Base-by-base conservation (phyloP, 2,329 filamentous ascomycete genomes). In the Purpureocillium takamizusanense region DNA sequence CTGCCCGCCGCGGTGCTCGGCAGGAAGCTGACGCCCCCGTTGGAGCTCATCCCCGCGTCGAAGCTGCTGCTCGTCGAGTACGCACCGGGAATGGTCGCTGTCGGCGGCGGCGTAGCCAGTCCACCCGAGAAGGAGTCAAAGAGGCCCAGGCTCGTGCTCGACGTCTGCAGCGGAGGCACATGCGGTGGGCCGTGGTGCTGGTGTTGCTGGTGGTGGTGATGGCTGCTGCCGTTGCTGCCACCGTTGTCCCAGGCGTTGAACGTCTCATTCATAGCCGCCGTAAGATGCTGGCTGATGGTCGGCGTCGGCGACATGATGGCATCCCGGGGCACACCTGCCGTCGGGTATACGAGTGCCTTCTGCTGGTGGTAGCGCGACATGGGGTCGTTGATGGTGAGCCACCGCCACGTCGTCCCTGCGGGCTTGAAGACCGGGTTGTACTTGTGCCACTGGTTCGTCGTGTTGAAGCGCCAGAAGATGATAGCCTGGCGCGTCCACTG, bases 391-490 rank as follows among this genome's bases (percentile, higher is more conserved):
- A 76, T 69, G 10, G 73, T 77, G 40, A 82, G 57, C 63, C 78
- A 81, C 17, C 74, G 66, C 78, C 77, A 81, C 29, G 67, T 70
- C 2, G 75, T 76, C 13, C 70, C 71, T 2, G 70, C 65, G 4
- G 68, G 65, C 40, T 72, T 70, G 42, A 69, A 70, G 23, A 67
- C 61, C 2, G 62, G 64, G 43, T 63, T 62, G 47, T 64, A 64
- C 55, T 66, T 66, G 59, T 66, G 65, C 59, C 70, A 74, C 61
- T 66, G 47, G 66, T 74, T 59, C 57, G 67, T 64, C 10, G 62
- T 64, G 53, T 63, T 65, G 54, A 82, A 82, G 2, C 75, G 76
- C 78, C 78, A 82, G 29, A 81, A 65, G 39, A 82, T 66, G 40
- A 81, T 70, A 27, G 66, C 70, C 36, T 76, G 72, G n/a, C 75